Evolutionary conservation across 768 basidiomycete genomes (phyloP), one percentile per base, ranked within the genome.

Genomic region (Cyathus striatus): DNA sequence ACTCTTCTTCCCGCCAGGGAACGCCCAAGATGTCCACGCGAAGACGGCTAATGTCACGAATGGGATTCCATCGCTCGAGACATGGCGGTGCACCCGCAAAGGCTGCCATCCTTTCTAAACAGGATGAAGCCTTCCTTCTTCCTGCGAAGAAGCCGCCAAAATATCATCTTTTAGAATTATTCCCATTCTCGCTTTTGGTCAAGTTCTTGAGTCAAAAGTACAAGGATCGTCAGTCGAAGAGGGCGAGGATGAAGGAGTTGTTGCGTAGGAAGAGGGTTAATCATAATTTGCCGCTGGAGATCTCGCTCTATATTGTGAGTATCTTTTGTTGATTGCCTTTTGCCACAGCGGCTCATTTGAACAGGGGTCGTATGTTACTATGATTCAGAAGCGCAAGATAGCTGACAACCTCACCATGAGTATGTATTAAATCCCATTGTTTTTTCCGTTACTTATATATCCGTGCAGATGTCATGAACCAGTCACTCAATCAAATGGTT

Each of bases 311-410:
- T 59, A 56, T 85, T 58, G 3, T 18, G 17, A 6, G 47, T 20
- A 20, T 30, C 17, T 41, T 22, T 38, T 24, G 7, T 22, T 6
- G 18, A n/a, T 43, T 43, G n/a, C 38, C 23, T 24, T 39, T 32
- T 32, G 4, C 12, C 12, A 4, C 16, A 32, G 12, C 12, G 12
- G 30, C 4, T 12, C 16, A 4, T 32, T 41, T 43, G 14, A 22
- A n/a, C 44, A 86, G 83, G 80, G 78, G 50, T 84, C 85, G 32
- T 86, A 84, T 52, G 68, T 86, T 21, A 66, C 82, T 3, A 63
- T 75, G 0, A 55, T 86, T 41, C 82, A 84, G 55, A 44, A 53
- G n/a, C 67, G 81, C 26, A 79, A 81, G 53, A 52, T 58, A 12
- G 55, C 68, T 10, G 83, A 86, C 53, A 70, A 78, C 3, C 74